Conservation (phyloP, 257 asterid species). For the Solanum rostratum region DNA sequence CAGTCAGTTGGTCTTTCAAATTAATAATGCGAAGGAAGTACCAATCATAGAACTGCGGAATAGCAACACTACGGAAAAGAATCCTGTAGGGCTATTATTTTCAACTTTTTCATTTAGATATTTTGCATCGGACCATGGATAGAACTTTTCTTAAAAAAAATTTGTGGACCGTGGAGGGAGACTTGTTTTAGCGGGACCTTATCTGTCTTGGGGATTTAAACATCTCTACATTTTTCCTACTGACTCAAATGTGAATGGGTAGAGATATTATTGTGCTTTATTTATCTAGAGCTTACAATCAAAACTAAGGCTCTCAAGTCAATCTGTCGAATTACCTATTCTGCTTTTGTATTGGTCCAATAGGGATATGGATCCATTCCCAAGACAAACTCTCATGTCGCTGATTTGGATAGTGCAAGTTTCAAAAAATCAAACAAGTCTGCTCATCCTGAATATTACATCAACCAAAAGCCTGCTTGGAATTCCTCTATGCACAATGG, state of each 20-base stretch:
- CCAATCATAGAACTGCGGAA: background rate
- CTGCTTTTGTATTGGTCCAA: slow-evolving; percentile 4
- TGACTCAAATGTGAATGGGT: background rate
- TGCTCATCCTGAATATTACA: slow-evolving; percentile 33
- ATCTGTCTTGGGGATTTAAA: background rate
- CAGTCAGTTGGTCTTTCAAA: background rate
- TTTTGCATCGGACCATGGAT: background rate
- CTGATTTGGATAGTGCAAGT: slow-evolving; percentile 27
- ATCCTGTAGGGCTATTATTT: background rate
- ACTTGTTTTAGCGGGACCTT: background rate
- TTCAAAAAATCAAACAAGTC: slow-evolving; percentile 20
- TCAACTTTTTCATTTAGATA: background rate
- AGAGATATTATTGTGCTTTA: background rate
- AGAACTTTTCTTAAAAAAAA: background rate
- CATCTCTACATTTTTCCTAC: background rate
- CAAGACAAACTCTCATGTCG: slow-evolving; percentile 24
- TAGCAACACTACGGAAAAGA: background rate
- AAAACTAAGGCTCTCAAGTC: background rate
- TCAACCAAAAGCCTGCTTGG: slow-evolving; percentile 21
- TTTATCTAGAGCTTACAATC: background rate
- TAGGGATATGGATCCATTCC: slow-evolving; percentile 34
- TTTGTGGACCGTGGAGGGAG: background rate
- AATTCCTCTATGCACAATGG: slow-evolving; percentile 20
- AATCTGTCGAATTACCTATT: background rate
- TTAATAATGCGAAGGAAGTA: background rate